phyloP scores from a whole-genome alignment of 1,284 basidiomycete genomes.

The Tausonia pullulans region DNA sequence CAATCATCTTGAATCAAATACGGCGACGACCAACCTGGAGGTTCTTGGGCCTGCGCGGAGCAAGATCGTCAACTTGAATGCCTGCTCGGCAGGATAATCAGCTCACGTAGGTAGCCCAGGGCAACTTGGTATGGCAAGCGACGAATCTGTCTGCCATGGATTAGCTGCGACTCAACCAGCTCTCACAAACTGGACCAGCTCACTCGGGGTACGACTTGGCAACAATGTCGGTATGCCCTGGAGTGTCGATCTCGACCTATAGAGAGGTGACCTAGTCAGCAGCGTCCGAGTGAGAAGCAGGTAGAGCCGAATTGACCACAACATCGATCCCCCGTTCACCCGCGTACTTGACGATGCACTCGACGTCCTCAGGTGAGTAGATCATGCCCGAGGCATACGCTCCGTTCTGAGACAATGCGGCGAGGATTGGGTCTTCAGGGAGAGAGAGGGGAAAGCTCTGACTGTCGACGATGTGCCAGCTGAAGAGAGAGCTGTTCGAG shows the following conservation, averaged over 20 bases:
- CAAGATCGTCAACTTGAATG: not conserved
- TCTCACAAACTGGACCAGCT: not conserved
- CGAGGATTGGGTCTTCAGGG: conserved; percentile 11
- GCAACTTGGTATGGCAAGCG: not conserved
- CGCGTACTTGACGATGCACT: conserved; percentile 21
- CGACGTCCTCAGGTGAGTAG: conserved; percentile 23
- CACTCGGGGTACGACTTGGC: conserved; percentile 14
- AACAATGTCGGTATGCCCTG: conserved; percentile 24
- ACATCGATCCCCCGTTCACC: conserved; percentile 25
- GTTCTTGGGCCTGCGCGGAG: conserved; percentile 19
- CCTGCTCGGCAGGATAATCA: not conserved
- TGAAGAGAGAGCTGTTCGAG: not conserved
- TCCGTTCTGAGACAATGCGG: conserved; percentile 21
- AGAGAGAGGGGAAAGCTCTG: conserved; percentile 27
- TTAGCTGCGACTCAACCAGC: too few relatives aligned
- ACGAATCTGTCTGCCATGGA: not conserved
- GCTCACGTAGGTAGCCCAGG: not conserved
- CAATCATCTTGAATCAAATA: too few relatives aligned
- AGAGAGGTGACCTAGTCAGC: not conserved
- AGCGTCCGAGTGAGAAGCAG: not conserved
- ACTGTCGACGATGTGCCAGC: conserved; percentile 21
- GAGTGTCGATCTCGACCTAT: conserved; percentile 27
- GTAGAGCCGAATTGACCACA: not conserved
- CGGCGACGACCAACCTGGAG: conserved; percentile 16
- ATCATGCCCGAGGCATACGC: conserved; percentile 21